Percentiles rank a stretch among this genome's conserved stretches.
These are phyloP conservation scores for Gnomoniopsis smithogilvyi DNA, from an alignment of 2,329 filamentous ascomycete species.

Conservation along the genomic window DNA sequence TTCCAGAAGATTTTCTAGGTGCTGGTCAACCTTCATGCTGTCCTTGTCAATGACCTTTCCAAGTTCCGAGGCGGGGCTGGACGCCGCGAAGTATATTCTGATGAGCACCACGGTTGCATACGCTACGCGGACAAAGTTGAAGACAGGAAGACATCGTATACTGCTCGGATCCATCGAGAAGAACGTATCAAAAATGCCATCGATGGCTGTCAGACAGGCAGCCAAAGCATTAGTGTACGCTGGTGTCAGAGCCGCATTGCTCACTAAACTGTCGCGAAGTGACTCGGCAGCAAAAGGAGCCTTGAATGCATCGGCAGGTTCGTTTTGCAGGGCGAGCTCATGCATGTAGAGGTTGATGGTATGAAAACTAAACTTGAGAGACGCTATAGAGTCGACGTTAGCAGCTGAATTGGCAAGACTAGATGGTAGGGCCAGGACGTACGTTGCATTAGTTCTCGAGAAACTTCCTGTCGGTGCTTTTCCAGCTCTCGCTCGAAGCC, in stretches of 20 bases:
- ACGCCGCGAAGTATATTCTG: constrained; percentile 69
- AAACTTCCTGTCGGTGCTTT: constrained; percentile 54
- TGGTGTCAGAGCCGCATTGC: constrained; percentile 40
- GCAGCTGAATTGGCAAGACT: background rate
- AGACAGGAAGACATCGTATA: constrained; percentile 65
- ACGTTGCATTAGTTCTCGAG: constrained; percentile 53
- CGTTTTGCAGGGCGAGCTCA: constrained; percentile 68
- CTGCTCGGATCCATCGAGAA: constrained; percentile 54
- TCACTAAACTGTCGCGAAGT: constrained; percentile 39
- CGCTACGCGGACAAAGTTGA: constrained; percentile 68
- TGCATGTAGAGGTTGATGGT: constrained; percentile 71
- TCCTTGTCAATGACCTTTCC: constrained; percentile 67
- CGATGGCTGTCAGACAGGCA: constrained; percentile 63
- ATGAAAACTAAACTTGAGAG: constrained; percentile 61
- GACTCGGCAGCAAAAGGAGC: constrained; percentile 44
- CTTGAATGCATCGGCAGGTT: constrained; percentile 53
- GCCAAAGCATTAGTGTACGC: constrained; percentile 66
- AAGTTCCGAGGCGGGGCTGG: constrained; percentile 61
- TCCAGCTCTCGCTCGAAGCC: constrained; percentile 64
- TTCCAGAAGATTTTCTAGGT: constrained; percentile 67
- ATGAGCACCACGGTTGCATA: constrained; percentile 71
- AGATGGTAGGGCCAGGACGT: constrained; percentile 28
- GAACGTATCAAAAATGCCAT: constrained; percentile 65
- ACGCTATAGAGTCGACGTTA: constrained; percentile 41
- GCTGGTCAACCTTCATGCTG: constrained; percentile 61